Base-by-base conservation (phyloP, 164 flowering plant species). In the Chloranthus sessilifolius region DNA sequence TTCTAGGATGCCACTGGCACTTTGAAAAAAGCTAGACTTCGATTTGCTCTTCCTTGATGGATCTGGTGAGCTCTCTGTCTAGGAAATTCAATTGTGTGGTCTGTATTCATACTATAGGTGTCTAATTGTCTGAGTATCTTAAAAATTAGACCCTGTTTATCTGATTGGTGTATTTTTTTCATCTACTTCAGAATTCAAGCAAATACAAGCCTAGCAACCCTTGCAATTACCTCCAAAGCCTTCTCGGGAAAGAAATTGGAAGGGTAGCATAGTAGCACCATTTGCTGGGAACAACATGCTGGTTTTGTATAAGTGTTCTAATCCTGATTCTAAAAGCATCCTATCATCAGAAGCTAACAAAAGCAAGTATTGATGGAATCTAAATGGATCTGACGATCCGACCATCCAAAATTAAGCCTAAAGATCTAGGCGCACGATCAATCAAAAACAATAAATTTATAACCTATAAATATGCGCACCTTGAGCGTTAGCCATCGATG, bases 261-360 rank as follows among this genome's bases (percentile, higher is more conserved):
- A 71, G 64, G 90, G 85, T 30, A 84, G 86, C 59, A 59, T 33
- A 11, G 73, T 84, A 45, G 90, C 94, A 8, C 97, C 97, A 53
- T 90, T 84, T 74, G 86, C 78, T 56, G 94, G 82, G 59, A 90
- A 90, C 61, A 84, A 77, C 63, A 79, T 90, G 82, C 64, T 90
- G 51, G 90, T 81, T 39, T 61, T 90, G 21, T 76, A 86, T 51
- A 76, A 82, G 57, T 90, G 95, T 59, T 75, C 85, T 2, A 72
- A 63, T 12, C 67, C 71, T 28, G 22, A 23, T 12, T 36, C 54
- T 35, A 22, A n/a, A 19, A 33, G 41, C 39, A 7, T 22, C 8
- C 7, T 7, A 33, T 33, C 41, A 50, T 22, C 27, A 29, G 54
- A 8, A 21, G 41, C 3, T 9, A 50, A 73, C 29, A 53, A 72